A percentile compares a stretch with the other conserved stretches of the same genome.
Conservation (phyloP, 805 yeast species). For the Candida saitoana region DNA sequence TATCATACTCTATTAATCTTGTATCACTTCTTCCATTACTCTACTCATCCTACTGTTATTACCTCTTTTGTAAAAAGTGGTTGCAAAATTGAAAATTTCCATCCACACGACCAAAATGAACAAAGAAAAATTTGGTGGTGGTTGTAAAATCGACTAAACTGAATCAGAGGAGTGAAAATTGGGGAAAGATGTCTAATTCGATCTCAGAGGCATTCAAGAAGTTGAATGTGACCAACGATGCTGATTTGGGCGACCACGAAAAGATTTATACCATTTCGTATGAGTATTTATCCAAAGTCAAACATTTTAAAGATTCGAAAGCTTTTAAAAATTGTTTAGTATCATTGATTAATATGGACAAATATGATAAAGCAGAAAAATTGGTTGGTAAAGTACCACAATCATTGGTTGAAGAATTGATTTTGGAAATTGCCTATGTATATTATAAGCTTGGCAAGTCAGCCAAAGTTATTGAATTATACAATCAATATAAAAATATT, state of each 20-base stretch:
- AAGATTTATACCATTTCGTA: constrained; percentile 36
- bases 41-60: too few species aligned
- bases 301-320: constrained; percentile 30
- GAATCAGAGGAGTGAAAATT: neutral
- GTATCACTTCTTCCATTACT: too few species aligned
- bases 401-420: constrained; percentile 30
- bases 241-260: constrained; percentile 28
- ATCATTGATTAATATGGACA: constrained; percentile 58
- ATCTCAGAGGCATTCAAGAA: constrained; percentile 39
- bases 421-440: constrained; percentile 55
- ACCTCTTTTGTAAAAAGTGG: neutral
- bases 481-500: constrained; percentile 8
- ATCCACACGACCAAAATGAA: neutral
- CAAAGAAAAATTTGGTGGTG: neutral
- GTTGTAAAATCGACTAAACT: neutral
- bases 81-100: neutral
- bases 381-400: constrained; percentile 38
- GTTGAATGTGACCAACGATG: constrained; percentile 28
- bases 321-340: constrained; percentile 46
- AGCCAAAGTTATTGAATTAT: constrained; percentile 20
- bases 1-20: too few species aligned
- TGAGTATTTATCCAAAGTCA: constrained; percentile 37
- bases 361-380: constrained; percentile 46
- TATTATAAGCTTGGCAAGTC: constrained; percentile 54
- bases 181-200: constrained; percentile 30